A percentile compares a stretch with the other conserved stretches of the same genome.
phyloP scores from a whole-genome alignment of 257 asterid genomes.

The Prunella vulgaris region DNA sequence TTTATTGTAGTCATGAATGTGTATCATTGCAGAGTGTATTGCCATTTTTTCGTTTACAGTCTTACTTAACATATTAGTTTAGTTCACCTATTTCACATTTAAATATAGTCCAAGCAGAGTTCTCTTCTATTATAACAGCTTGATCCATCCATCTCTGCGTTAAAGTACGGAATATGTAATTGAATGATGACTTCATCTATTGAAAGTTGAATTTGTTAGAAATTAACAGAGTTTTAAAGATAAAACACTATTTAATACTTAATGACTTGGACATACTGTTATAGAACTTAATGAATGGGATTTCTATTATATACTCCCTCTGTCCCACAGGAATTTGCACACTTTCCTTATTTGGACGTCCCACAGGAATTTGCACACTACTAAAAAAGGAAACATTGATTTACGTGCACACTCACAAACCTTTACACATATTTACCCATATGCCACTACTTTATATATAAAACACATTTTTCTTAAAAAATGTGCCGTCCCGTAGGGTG shows the following conservation, averaged over 20 bases:
- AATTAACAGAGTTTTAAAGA: background rate
- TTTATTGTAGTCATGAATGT: background rate
- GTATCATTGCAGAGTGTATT: slow-evolving; percentile 5
- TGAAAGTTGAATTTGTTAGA: background rate
- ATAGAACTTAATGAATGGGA: too few relatives aligned
- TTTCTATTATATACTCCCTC: too few relatives aligned
- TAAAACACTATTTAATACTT: background rate
- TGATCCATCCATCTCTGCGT: slow-evolving; percentile 11
- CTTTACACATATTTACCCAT: too few relatives aligned
- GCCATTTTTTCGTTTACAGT: background rate
- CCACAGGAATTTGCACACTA: too few relatives aligned
- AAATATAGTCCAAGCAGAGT: background rate
- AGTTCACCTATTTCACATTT: slow-evolving; percentile 6
- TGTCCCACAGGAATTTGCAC: too few relatives aligned
- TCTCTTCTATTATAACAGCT: background rate
- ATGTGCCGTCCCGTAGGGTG: too few relatives aligned
- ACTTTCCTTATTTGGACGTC: too few relatives aligned
- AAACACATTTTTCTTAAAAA: too few relatives aligned
- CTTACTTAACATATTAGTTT: background rate
- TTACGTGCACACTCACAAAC: too few relatives aligned
- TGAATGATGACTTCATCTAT: background rate
- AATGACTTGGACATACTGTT: background rate
- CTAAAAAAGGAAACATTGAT: too few relatives aligned
- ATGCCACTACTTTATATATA: too few relatives aligned
- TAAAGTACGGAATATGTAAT: background rate